Evolutionary conservation across 495 filamentous ascomycete species (phyloP), one percentile per base, ranked within the genome.

Genomic region (Neurospora pannonica): DNA sequence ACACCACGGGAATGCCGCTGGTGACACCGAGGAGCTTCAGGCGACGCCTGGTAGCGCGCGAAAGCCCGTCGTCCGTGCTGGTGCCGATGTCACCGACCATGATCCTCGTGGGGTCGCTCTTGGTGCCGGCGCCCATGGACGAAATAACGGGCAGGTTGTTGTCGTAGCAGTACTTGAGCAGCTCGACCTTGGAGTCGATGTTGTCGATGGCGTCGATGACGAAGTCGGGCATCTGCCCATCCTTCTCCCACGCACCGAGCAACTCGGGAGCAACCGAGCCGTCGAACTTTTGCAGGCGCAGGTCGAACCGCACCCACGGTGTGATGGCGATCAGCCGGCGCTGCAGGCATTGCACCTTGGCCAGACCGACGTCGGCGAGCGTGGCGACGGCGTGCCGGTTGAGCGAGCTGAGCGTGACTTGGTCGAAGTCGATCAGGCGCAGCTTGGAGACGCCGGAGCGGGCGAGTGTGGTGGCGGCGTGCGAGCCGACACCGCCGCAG

Each of bases 181-280:
- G 81, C 71, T 93, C 92, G 19, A 98, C 96, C 83, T 99, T 99
- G 71, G 94, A 97, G 31, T 95, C 91, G 74, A 98, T 98, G 81
- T 99, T 98, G 78, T 99, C 96, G 75, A 99, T 99, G 17, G 96
- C 97, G 83, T 99, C 96, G 34, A 99, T 89, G 6, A 99, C 90
- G 75, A 91, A 99, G 77, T 94, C 92, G 2, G 94, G 94, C 77
- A 85, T 87, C 73, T 88, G 89, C 17, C 87, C 88, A 9, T 85
- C 87, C 1, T 81, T 81, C 40, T 85, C 82, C 90, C 91, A 92
- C 0, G 87, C 82, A 2, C 79, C 88, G 70, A 99, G 83, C 71
- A 97, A 83, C 11, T 77, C 78, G 6, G 89, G 88, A 11, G 93
- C 93, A 4, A 83, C 88, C 11, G 85, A 80, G 38, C 88, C 89